Evolutionary conservation across 176 grass and related monocot genomes (phyloP), one percentile per base, ranked within the genome.

Genomic region (Carex pumila): DNA sequence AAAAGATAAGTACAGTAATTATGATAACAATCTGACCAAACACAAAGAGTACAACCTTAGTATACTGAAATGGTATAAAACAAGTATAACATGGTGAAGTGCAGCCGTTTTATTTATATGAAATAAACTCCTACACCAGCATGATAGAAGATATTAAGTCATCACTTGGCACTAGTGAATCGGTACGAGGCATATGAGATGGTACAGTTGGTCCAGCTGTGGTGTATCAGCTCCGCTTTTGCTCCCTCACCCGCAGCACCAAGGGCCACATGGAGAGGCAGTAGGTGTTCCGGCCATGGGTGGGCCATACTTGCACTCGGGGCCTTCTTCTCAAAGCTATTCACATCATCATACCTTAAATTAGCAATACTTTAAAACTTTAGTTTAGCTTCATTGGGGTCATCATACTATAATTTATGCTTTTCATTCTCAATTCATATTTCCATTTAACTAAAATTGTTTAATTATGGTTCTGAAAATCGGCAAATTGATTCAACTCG

Each of bases 221-320:
- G 43, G 74, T 97, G 94, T 76, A 97, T 88, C 73, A 69, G 89
- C 67, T 94, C 92, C 43, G 87, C 88, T 79, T 71, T 97, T 71
- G 87, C 68, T 0, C 19, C 54, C 3, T 89, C 85, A 4, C 92
- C 94, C 3, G 94, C 92, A 17, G 92, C 94, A 76, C 95, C 95
- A 12, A 98, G 87, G 15, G 95, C 92, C 67, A 98, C 90, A 86
- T 98, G 95, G 61, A 98, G 83, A 81, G 95, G 95, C 71, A 87
- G 86, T 19, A 98, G 79, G 71, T 98, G 94, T 18, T 97, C 94
- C 1, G 94, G 88, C 79, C 12, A 83, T 18, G 94, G 92, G 83
- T 97, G 92, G 47, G 90, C 85, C 67, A 79, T 82, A 84, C 50
- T 98, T 39, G 12, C 90, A 83, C 82, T 1, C 8, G 95, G 95